Conservation (phyloP, 768 basidiomycete genomes). For the Aureoboletus auriporus region DNA sequence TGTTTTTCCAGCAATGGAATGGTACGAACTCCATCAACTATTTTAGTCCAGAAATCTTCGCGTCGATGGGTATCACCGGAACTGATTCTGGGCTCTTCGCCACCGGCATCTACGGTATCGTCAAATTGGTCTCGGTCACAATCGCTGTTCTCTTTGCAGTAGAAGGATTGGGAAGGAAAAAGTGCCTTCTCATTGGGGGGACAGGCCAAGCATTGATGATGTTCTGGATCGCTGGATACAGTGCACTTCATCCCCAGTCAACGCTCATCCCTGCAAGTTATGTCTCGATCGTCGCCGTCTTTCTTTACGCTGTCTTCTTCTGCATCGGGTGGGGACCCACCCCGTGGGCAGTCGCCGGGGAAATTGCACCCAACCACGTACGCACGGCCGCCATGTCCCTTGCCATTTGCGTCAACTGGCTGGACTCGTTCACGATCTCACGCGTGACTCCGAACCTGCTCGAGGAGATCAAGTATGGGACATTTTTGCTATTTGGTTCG, state of each 20-base stretch:
- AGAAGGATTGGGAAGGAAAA: slow-evolving; percentile 46
- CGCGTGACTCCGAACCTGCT: slow-evolving; percentile 38
- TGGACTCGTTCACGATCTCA: slow-evolving; percentile 35
- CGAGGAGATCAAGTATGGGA: slow-evolving; percentile 26
- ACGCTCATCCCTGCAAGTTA: slow-evolving; percentile 32
- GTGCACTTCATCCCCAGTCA: slow-evolving; percentile 26
- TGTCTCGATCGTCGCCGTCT: slow-evolving; percentile 36
- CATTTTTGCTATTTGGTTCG: slow-evolving; percentile 31
- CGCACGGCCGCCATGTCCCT: slow-evolving; percentile 33
- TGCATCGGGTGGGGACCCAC: slow-evolving; percentile 30
- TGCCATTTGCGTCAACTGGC: slow-evolving; percentile 32
- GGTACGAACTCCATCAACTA: slow-evolving; percentile 57
- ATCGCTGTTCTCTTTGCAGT: slow-evolving; percentile 43
- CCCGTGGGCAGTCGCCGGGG: slow-evolving; percentile 31
- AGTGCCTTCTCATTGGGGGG: slow-evolving; percentile 45
- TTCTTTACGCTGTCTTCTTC: slow-evolving; percentile 36
- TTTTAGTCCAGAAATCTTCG: slow-evolving; percentile 50
- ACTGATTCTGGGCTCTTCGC: slow-evolving; percentile 43
- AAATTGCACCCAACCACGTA: slow-evolving; percentile 37
- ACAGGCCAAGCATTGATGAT: slow-evolving; percentile 41
- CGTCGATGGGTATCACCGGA: slow-evolving; percentile 42
- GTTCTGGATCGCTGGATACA: slow-evolving; percentile 37
- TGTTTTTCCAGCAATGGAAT: slow-evolving; percentile 48
- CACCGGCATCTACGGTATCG: slow-evolving; percentile 40
- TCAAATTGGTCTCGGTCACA: slow-evolving; percentile 40